Base-by-base conservation (phyloP, 805 yeast genomes). In the Candida stauntonica region DNA sequence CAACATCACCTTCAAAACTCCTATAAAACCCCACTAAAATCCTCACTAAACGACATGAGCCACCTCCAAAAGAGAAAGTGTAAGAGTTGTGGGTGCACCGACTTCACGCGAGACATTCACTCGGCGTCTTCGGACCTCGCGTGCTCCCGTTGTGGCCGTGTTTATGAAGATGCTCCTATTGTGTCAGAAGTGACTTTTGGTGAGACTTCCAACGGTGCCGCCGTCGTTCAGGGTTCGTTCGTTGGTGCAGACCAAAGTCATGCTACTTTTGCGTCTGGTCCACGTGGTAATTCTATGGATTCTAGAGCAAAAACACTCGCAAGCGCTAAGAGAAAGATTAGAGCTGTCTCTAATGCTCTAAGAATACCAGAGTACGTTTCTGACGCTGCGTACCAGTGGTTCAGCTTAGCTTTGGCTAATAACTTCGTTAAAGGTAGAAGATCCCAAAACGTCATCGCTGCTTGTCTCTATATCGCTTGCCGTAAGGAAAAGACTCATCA, bases 361-460 rank as follows among this genome's bases (percentile, higher is more conserved):
- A 67, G 67, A 24, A 87, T 94, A 41, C 87, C 95, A 3, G 96
- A 86, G 32, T 82, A 78, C 58, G 79, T 91, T 11, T 74, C 88
- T 2, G 95, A 86, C 42, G 80, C 91, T 11, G 97, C 96, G 0
- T 74, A 77, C 50, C 86, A 84, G 42, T 87, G 95, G 91, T 94
- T 86, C 62, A 80, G 80, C 48, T 66, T 88, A 39, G 98, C 98
- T 0, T 68, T 94, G 20, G 74, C 87, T 2, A 75, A 82, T 47
- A 89, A 88, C 57, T 93, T 93, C 58, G 98, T 93, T 17, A 96
- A 91, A 60, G 99, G 99, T n/a, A 73, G 99, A 52, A 67, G 93
- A 45, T 87, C 97, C 3, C 97, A 89, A 57, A 89, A 91, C 57
- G 98, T 93, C 3, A 79, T 89, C 39, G 95, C 96, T 0, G 88